Evolutionary conservation across 2,329 filamentous ascomycete species (phyloP), one percentile per base, ranked within the genome.

Genomic region (Fusarium newnesense): DNA sequence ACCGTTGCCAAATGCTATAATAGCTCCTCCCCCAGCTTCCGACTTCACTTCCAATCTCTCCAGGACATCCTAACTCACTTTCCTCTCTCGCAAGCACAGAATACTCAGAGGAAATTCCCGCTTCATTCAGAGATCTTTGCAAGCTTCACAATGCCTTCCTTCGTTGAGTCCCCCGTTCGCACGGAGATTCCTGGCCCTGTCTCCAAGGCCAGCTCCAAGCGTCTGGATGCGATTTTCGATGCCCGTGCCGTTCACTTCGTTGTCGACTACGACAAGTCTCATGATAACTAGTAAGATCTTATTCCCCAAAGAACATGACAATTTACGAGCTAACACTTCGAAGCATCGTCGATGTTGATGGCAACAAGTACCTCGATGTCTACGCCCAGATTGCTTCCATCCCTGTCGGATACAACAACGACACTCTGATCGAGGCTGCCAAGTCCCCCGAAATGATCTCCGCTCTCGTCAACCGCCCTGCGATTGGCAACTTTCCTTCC

Each of bases 371-470:
- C 69, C 81, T 87, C 56, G 85, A 87, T 80, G 85, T 87, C 63
- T 94, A 94, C 81, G 91, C 93, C 57, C 93, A 95, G 83, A 95
- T 96, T 79, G 93, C 93, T 66, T 95, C 93, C 30, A 95, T 96
- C 76, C 92, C 93, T 15, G 90, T 96, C 54, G 93, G 93, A 71
- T 95, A 96, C 87, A 95, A 92, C 87, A 95, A 95, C 82, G 87
- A 91, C 16, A 83, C 88, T 58, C 88, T 96, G 69, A 85, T 90
- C 72, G 84, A 87, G 74, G 91, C 91, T 42, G 91, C 92, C 46
- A 86, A 86, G 64, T 91, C 91, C 36, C 89, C 90, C 43, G 91
- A 94, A 80, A 94, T 95, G 92, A 87, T 88, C 75, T 90, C 86
- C 60, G 89, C 92, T 47, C 83, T 95, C 73, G 92, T 95, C 85